These are phyloP conservation scores for Alternaria triticina DNA, from an alignment of 2,329 filamentous ascomycete genomes.

Conservation along the genomic window DNA sequence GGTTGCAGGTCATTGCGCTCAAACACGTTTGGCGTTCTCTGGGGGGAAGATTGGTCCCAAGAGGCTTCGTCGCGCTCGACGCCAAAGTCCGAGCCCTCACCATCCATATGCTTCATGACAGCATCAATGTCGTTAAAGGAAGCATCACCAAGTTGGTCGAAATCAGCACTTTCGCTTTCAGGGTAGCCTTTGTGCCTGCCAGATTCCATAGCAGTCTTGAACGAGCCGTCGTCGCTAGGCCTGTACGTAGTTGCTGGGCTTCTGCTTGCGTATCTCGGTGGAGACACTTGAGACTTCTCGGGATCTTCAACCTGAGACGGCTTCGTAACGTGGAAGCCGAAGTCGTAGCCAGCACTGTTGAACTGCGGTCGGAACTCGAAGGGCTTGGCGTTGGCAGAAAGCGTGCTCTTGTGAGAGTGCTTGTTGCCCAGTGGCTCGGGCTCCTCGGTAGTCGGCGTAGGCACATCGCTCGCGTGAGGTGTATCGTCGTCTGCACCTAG, in stretches of 20 bases:
- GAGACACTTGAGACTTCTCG: slow-evolving; percentile 24
- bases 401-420: slow-evolving; percentile 54
- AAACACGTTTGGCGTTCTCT: slow-evolving; percentile 43
- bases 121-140: slow-evolving; percentile 88
- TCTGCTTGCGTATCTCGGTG: slow-evolving; percentile 36
- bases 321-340: slow-evolving; percentile 49
- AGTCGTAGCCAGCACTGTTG: slow-evolving; percentile 41
- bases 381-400: slow-evolving; percentile 74
- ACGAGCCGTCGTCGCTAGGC: slow-evolving; percentile 49
- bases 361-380: slow-evolving; percentile 61
- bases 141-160: slow-evolving; percentile 46
- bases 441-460: slow-evolving; percentile 40
- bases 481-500: slow-evolving; percentile 29
- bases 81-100: slow-evolving; percentile 74
- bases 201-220: slow-evolving; percentile 46
- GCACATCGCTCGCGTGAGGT: slow-evolving; percentile 36
- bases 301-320: slow-evolving; percentile 40
- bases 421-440: slow-evolving; percentile 29
- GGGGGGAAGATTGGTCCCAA: slow-evolving; percentile 45
- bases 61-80: slow-evolving; percentile 68
- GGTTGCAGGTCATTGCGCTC: slow-evolving; percentile 41
- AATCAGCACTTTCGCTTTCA: slow-evolving; percentile 47
- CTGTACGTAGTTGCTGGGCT: slow-evolving; percentile 50
- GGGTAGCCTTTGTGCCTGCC: slow-evolving; percentile 43
- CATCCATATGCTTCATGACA: slow-evolving; percentile 85